Base-by-base conservation (phyloP, 2,329 filamentous ascomycete genomes). In the Hypoxylon sp. region DNA sequence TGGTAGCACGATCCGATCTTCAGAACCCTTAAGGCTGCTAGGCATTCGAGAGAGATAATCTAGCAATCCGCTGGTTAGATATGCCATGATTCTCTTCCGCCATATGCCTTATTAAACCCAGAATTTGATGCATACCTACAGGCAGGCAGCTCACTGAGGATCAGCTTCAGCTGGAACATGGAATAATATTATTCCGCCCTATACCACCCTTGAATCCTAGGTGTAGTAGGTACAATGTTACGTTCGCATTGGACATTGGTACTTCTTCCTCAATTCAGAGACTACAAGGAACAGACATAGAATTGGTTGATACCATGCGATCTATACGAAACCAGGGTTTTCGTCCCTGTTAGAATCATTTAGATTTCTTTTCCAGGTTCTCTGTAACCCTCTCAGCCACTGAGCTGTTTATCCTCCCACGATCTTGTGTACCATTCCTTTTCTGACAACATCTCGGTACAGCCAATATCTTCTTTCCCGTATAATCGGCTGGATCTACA, bases 381-480 rank as follows among this genome's bases (percentile, higher is more conserved):
- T n/a, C 5, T 38, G 14, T n/a, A 9, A 38, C 46, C 25, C 46
- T 49, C 46, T 49, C 21, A 2, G 13, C 28, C 23, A 49, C 46
- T 17, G 23, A 30, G 25, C 19, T 21, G 32, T 79, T 80, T 49
- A 80, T 73, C 68, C 79, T 76, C 57, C 61, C 55, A n/a, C 74
- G 72, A 73, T 80, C 77, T 58, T 70, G 68, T 23, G 78, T 79
- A 41, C 79, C 79, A 62, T 78, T 80, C 63, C 78, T 78, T 65
- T 73, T 76, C 70, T 80, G 77, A 68, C 80, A 82, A 65, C 80
- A 83, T 61, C 80, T 79, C n/a, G 77, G 78, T 55, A 83, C 78
- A 19, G 79, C 79, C 19, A 83, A 68, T 5, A 82, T 75, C 72
- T 76, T 81, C 71, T 79, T 79, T 23, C 80, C 79, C 46, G 65